Base-by-base conservation (phyloP, 106 monocot genomes). In the Allium fistulosum region DNA sequence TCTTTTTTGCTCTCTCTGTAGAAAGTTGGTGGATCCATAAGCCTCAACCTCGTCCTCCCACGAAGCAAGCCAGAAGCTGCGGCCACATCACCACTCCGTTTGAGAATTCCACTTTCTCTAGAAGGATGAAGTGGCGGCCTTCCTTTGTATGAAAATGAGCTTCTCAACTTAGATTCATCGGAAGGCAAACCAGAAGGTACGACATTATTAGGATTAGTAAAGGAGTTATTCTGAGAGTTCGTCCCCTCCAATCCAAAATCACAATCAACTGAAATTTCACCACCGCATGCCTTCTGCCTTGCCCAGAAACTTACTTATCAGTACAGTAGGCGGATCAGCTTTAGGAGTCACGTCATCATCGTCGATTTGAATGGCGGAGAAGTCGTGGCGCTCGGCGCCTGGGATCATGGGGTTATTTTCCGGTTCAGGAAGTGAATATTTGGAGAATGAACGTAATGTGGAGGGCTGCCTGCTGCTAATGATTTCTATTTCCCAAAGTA, bases 221-320 rank as follows among this genome's bases (percentile, higher is more conserved):
- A 86, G 15, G 83, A 86, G 27, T 86, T 84, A 45, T 88, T 79
- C 63, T 75, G 79, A 12, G 86, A 88, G 63, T 69, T 78, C 15
- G 93, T 86, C 64, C 78, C 80, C 47, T 84, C 74, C 84, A 84
- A 84, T 67, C 87, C 90, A 18, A 88, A 62, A 52, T 92, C 88
- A 68, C 82, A 45, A 51, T 85, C 85, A 18, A 88, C 72, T 6
- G 84, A 17, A 64, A 81, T 69, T 48, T 80, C 77, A 26, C 14
- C 66, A 11, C 81, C 81, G 17, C 77, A 22, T 14, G 77, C 76
- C 65, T 61, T 58, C 66, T 83, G 78, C 74, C n/a, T 83, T 79
- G 27, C 78, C 51, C 22, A 83, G 26, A 71, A 85, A 83, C 9
- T 61, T 59, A 52, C 80, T 75, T 46, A 88, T 83, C 57, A 83